Percentiles rank a stretch among this genome's conserved stretches.
These are phyloP conservation scores for Dalbergia cochinchinensis DNA, from an alignment of 306 rosid genomes.

Conservation along the genomic window DNA sequence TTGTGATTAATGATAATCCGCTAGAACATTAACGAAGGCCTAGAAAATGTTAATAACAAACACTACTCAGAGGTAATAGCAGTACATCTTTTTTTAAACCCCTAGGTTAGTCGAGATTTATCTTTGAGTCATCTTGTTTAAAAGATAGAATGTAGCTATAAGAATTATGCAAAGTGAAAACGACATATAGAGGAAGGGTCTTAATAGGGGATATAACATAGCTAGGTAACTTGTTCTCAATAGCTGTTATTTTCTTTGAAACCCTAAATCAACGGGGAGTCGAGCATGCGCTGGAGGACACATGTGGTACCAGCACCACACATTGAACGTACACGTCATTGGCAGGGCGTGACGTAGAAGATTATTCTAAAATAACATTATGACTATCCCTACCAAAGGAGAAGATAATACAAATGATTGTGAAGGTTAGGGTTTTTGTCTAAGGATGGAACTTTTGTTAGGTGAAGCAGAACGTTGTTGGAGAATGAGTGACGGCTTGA, in stretches of 20 bases:
- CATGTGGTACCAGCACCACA: slow-evolving; percentile 49
- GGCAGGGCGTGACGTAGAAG: slow-evolving; percentile 64
- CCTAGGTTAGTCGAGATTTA: slow-evolving; percentile 8
- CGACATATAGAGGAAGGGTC: slow-evolving; percentile 12
- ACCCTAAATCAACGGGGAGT: slow-evolving; percentile 70
- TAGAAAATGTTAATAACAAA: too few relatives aligned
- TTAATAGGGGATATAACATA: not conserved
- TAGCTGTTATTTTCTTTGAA: not conserved
- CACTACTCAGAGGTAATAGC: not conserved
- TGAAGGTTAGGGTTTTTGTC: slow-evolving; percentile 72
- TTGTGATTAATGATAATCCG: too few relatives aligned
- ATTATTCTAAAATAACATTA: slow-evolving; percentile 59
- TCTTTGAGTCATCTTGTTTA: slow-evolving; percentile 4
- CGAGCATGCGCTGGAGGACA: slow-evolving; percentile 50
- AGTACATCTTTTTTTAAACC: not conserved
- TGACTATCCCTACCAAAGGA: slow-evolving; percentile 44
- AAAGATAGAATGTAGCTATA: not conserved
- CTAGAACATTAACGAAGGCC: too few relatives aligned
- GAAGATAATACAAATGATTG: slow-evolving; percentile 62
- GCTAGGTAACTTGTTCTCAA: slow-evolving; percentile 26
- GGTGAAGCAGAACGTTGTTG: slow-evolving; percentile 73
- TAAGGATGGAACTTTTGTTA: slow-evolving; percentile 67
- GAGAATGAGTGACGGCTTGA: slow-evolving; percentile 99
- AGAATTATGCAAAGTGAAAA: slow-evolving; percentile 29
- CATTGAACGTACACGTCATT: slow-evolving; percentile 64